A percentile compares a stretch with the other conserved stretches of the same genome.
Evolutionary conservation across 2,329 filamentous ascomycete species (phyloP).

Genomic region (Dendryphion nanum): DNA sequence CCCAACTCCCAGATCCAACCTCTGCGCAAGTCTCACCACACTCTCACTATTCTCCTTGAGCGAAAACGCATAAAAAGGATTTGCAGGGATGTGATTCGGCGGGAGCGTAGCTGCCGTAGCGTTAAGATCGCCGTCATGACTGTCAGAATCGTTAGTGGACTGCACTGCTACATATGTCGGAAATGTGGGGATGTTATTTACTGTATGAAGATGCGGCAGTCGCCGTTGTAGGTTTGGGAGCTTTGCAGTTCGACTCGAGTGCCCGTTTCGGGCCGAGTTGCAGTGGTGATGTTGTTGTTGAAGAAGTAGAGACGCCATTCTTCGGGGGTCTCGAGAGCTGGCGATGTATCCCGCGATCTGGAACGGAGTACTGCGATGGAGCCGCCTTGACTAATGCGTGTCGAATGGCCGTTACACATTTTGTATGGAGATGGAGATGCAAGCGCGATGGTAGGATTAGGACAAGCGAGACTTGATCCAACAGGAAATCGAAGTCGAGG

Average conservation of each 20-base stretch:
- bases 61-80: conserved; percentile 27
- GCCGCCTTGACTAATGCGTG: conserved; percentile 32
- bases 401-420: conserved; percentile 33
- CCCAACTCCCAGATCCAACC: conserved; percentile 30
- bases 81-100: conserved; percentile 2
- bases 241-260: conserved; percentile 30
- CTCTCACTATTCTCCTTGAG: conserved; percentile 7
- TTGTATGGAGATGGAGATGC: too few species aligned
- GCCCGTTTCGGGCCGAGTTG: conserved; percentile 9
- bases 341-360: conserved; percentile 9
- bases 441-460: too few species aligned
- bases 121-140: conserved; percentile 33
- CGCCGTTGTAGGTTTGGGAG: conserved; percentile 6
- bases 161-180: neutral
- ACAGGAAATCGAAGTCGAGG: too few species aligned
- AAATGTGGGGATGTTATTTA: conserved; percentile 10
- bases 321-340: conserved; percentile 7
- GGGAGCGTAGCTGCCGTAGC: conserved; percentile 1
- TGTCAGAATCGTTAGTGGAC: conserved; percentile 4
- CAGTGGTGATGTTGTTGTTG: conserved; percentile 15
- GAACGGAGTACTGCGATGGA: conserved; percentile 33
- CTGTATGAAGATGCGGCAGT: conserved; percentile 33
- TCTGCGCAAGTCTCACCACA: conserved; percentile 17
- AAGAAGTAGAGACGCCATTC: conserved; percentile 29
- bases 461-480: too few species aligned